These are phyloP conservation scores for Monilinia aucupariae DNA, from an alignment of 2,329 filamentous ascomycete species.

Conservation along the genomic window DNA sequence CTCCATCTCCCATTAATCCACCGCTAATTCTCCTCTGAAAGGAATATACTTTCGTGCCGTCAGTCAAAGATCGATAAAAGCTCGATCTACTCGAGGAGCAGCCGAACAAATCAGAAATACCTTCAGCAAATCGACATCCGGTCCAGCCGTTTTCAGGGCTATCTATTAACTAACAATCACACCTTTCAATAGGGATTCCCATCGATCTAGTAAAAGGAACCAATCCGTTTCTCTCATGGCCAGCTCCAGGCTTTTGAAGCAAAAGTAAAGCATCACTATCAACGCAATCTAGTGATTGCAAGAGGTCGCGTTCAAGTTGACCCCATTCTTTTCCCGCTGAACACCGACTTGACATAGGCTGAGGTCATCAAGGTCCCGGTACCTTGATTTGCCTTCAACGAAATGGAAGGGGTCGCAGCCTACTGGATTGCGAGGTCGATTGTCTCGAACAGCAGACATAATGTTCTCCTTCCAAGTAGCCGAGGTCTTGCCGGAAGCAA, in stretches of 20 bases:
- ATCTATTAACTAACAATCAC: neutral
- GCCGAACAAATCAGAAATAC: neutral
- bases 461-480: neutral
- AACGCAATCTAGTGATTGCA: neutral
- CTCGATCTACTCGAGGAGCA: neutral
- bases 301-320: neutral
- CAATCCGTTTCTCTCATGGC: neutral
- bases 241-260: too few relatives aligned
- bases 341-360: neutral
- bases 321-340: neutral
- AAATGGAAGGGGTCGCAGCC: neutral
- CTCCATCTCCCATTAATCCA: too few relatives aligned
- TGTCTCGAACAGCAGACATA: neutral
- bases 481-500: neutral
- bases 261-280: neutral
- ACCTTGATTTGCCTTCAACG: neutral
- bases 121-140: neutral
- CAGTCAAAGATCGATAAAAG: neutral
- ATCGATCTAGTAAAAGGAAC: neutral
- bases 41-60: too few relatives aligned
- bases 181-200: neutral
- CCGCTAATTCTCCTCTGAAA: too few relatives aligned
- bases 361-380: neutral
- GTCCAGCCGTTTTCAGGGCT: too few relatives aligned
- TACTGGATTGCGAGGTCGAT: neutral